A percentile compares a stretch with the other conserved stretches of the same genome.
phyloP scores from a whole-genome alignment of 2,329 filamentous ascomycete genomes.

The Clonostachys rhizophaga region DNA sequence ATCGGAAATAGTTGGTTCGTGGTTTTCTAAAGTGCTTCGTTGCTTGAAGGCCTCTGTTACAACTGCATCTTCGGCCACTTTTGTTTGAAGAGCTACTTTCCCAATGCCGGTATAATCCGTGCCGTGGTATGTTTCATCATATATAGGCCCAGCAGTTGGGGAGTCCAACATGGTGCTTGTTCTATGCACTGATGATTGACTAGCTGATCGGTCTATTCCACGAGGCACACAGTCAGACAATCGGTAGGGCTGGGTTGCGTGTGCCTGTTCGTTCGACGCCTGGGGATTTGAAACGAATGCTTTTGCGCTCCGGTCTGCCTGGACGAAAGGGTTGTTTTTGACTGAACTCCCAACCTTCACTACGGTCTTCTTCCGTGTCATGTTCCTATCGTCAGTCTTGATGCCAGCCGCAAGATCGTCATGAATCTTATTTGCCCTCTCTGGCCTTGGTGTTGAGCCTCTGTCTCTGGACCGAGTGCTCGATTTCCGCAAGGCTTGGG shows the following conservation, averaged over 20 bases:
- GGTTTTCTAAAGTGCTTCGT: background rate
- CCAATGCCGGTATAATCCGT: too few species aligned
- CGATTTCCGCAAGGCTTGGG: background rate
- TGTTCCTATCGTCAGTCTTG: background rate
- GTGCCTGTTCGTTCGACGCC: constrained; percentile 9
- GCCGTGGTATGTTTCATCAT: background rate
- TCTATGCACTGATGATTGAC: background rate
- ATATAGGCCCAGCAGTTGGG: background rate
- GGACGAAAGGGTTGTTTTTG: constrained; percentile 22
- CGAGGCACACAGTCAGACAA: constrained; percentile 22
- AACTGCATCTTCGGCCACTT: background rate
- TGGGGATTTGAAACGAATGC: constrained; percentile 10
- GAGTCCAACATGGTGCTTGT: too few species aligned
- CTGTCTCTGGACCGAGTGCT: background rate
- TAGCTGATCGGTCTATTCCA: constrained; percentile 2
- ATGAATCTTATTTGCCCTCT: too few species aligned
- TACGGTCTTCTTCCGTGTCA: constrained; percentile 1
- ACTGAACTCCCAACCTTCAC: constrained; percentile 9
- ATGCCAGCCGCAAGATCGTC: background rate
- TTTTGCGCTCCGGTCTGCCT: constrained; percentile 17
- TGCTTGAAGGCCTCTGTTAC: background rate
- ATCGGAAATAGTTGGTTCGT: constrained; percentile 1
- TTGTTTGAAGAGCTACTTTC: background rate
- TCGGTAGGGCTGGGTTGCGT: constrained; percentile 9
- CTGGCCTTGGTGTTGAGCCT: background rate